Percentiles rank a stretch among this genome's conserved stretches.
These are phyloP conservation scores for Clavulina sp. DNA, from an alignment of 768 basidiomycete species.

Conservation along the genomic window DNA sequence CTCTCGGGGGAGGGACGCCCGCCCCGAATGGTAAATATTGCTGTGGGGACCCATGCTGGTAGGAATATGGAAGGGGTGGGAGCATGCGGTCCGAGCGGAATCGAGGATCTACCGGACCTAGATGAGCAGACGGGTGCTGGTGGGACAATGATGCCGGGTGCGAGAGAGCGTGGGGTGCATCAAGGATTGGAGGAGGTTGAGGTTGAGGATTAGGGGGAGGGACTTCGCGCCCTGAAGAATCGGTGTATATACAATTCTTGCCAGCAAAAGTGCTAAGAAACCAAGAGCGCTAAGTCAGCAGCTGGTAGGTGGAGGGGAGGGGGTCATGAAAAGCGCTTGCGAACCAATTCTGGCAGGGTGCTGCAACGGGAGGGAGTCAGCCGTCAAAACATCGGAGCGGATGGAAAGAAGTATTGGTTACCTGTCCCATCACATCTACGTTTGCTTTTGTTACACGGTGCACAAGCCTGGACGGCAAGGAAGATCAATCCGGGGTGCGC, in stretches of 20 bases:
- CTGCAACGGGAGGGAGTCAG: constrained; percentile 2
- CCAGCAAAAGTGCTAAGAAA: constrained; percentile 53
- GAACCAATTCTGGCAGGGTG: constrained; percentile 12
- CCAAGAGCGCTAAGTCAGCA: not conserved
- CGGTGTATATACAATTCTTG: constrained; percentile 67
- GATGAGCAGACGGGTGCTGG: not conserved
- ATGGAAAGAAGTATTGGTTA: not conserved
- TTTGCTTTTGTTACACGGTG: constrained; percentile 74
- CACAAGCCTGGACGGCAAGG: constrained; percentile 34
- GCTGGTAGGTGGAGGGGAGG: not conserved
- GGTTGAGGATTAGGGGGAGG: constrained; percentile 31
- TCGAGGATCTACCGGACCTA: not conserved
- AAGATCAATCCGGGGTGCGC: too few species aligned
- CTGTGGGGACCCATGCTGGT: not conserved
- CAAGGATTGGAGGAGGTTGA: not conserved
- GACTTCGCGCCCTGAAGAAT: constrained; percentile 60
- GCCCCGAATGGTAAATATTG: constrained; percentile 15
- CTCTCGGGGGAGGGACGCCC: constrained; percentile 16
- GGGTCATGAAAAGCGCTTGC: not conserved
- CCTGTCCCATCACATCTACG: constrained; percentile 33
- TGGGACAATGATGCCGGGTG: not conserved
- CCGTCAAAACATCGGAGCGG: not conserved
- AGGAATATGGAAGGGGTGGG: constrained; percentile 14
- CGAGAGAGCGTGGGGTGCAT: constrained; percentile 1
- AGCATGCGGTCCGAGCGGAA: not conserved